Conservation (phyloP, 805 yeast genomes). For the Wickerhamomyces pijperi region DNA sequence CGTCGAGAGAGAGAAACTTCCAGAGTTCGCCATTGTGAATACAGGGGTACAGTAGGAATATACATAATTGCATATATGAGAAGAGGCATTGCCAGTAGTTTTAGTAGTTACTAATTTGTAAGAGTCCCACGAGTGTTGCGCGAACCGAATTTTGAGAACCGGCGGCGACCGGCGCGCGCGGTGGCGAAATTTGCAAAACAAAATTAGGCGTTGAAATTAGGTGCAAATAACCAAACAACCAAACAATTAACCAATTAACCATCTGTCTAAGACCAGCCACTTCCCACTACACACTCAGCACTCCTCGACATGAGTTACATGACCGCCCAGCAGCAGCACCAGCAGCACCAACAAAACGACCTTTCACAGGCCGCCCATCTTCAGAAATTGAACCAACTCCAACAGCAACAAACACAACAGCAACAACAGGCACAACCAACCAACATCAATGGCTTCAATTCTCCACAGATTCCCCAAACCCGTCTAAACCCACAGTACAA, state of each 20-base stretch:
- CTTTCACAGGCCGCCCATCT: constrained; percentile 9
- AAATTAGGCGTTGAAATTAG: too few species aligned
- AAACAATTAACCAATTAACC: background rate
- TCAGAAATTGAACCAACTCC: constrained; percentile 12
- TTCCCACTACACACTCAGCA: too few species aligned
- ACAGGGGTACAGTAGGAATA: background rate
- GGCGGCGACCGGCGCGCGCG: too few species aligned
- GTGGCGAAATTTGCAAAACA: background rate
- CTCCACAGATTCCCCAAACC: constrained; percentile 11
- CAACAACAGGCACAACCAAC: constrained; percentile 7
- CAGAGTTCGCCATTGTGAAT: background rate
- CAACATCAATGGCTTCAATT: background rate
- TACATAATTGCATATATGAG: background rate
- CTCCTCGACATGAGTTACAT: constrained; percentile 11
- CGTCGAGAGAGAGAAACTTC: constrained; percentile 8
- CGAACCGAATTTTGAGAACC: background rate
- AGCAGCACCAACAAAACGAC: constrained; percentile 11
- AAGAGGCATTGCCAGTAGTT: background rate
- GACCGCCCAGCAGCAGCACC: constrained; percentile 11
- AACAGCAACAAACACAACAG: constrained; percentile 9
- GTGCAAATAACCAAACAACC: too few species aligned
- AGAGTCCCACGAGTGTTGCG: too few species aligned
- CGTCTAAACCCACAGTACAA: constrained; percentile 7
- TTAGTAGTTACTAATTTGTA: too few species aligned
- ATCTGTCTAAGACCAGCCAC: too few species aligned